These are phyloP conservation scores for Salix brachista DNA, from an alignment of 345 rosid species.

Conservation along the genomic window DNA sequence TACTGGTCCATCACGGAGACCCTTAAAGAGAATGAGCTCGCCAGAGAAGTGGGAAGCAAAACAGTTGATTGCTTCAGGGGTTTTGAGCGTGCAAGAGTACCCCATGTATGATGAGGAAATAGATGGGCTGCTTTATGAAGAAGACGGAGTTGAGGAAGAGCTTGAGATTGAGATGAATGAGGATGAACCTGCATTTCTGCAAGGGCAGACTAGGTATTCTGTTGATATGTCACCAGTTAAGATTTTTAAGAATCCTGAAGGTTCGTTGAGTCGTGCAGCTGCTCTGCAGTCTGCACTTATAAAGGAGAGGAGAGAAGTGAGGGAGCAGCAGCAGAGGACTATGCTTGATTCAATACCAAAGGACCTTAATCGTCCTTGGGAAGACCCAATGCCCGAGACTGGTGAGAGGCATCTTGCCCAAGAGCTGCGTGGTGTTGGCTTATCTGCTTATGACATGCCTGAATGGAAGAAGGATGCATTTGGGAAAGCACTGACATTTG, in stretches of 20 bases:
- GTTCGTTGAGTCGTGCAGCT: constrained; percentile 87
- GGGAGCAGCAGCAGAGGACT: constrained; percentile 81
- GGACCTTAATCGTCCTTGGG: constrained; percentile 99
- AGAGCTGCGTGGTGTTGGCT: constrained; percentile 84
- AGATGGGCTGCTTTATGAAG: constrained; percentile 72
- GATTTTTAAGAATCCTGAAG: constrained; percentile 91
- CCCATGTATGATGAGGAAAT: constrained; percentile 86
- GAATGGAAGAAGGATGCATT: constrained; percentile 96
- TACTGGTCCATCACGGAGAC: constrained; percentile 50
- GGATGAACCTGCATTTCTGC: constrained; percentile 80
- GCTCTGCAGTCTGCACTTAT: constrained; percentile 89
- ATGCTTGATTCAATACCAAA: constrained; percentile 92
- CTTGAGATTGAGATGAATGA: constrained; percentile 92
- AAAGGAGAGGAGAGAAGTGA: constrained; percentile 75
- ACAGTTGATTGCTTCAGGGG: constrained; percentile 89
- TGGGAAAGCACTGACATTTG: constrained; percentile 71
- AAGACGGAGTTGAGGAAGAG: constrained; percentile 86
- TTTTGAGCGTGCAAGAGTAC: constrained; percentile 47
- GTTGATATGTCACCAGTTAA: constrained; percentile 85
- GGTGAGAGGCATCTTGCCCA: constrained; percentile 93
- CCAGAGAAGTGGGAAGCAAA: constrained; percentile 89
- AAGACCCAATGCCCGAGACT: constrained; percentile 88
- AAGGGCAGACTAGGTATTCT: constrained; percentile 67
- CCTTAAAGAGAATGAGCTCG: constrained; percentile 82
- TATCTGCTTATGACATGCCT: constrained; percentile 85